A percentile compares a stretch with the other conserved stretches of the same genome.
Conservation (phyloP, 2,329 filamentous ascomycete genomes). For the Thielaviopsis ethacetica region DNA sequence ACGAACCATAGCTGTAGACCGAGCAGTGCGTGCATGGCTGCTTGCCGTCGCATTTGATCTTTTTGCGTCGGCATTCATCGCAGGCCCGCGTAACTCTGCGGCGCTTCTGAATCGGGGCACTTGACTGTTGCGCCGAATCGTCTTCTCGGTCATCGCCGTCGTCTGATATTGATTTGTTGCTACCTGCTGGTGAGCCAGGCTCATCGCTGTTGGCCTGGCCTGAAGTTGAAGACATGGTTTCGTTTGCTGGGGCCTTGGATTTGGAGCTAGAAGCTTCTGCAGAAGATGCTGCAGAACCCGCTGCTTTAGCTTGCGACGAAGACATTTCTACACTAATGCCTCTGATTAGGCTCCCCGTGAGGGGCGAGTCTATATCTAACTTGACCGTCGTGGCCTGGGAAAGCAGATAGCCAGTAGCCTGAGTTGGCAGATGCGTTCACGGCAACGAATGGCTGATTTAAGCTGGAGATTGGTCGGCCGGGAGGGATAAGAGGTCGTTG, state of each 20-base stretch:
- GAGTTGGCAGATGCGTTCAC: too few relatives aligned
- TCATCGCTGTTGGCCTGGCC: conserved; percentile 16
- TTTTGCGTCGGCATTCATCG: conserved; percentile 70
- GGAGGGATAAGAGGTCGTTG: too few relatives aligned
- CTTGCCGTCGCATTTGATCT: conserved; percentile 77
- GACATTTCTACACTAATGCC: too few relatives aligned
- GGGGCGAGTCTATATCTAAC: too few relatives aligned
- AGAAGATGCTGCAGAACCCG: too few relatives aligned
- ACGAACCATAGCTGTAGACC: conserved; percentile 90
- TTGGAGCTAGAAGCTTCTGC: background rate
- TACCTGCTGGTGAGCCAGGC: conserved; percentile 26
- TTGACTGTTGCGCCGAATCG: conserved; percentile 17
- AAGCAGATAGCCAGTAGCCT: too few relatives aligned
- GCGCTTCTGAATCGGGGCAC: conserved; percentile 54
- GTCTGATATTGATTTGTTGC: conserved; percentile 27
- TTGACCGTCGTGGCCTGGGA: too few relatives aligned
- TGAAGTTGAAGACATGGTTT: background rate
- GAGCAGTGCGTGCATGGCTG: conserved; percentile 91
- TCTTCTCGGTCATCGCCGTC: conserved; percentile 21
- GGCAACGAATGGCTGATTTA: too few relatives aligned
- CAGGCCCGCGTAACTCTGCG: conserved; percentile 66
- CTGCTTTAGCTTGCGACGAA: too few relatives aligned
- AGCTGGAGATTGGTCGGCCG: too few relatives aligned
- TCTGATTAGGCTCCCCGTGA: too few relatives aligned
- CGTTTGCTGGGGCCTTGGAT: background rate